These are phyloP conservation scores for Mycosphaerella arachidis DNA, from an alignment of 2,329 filamentous ascomycete genomes.

Conservation along the genomic window DNA sequence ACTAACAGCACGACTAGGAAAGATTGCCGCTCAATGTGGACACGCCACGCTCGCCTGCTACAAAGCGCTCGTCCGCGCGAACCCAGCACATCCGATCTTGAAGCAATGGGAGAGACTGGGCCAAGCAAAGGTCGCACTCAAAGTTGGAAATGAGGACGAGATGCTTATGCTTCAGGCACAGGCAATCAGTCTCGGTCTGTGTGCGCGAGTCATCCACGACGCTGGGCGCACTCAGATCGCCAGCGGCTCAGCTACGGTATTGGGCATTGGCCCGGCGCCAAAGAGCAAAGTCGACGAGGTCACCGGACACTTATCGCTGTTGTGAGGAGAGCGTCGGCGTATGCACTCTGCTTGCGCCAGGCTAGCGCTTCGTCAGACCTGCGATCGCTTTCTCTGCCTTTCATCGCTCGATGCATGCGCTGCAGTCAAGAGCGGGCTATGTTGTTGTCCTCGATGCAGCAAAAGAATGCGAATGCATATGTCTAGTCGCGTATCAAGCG, in stretches of 20 bases:
- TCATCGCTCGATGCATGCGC: neutral
- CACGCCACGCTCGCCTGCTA: constrained; percentile 98
- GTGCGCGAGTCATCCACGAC: constrained; percentile 85
- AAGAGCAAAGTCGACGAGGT: constrained; percentile 83
- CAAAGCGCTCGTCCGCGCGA: constrained; percentile 65
- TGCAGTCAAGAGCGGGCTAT: neutral
- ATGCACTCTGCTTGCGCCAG: neutral
- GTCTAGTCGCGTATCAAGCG: neutral
- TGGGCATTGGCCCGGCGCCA: constrained; percentile 70
- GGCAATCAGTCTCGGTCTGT: constrained; percentile 77
- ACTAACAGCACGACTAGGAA: constrained; percentile 55
- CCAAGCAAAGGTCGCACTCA: constrained; percentile 63
- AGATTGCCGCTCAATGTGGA: constrained; percentile 92
- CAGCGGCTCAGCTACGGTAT: constrained; percentile 82
- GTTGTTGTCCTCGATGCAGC: neutral
- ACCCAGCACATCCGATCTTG: constrained; percentile 59
- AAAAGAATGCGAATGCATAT: neutral
- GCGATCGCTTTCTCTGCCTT: neutral
- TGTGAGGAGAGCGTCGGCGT: constrained; percentile 49
- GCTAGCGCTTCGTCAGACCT: neutral
- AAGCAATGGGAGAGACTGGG: constrained; percentile 79
- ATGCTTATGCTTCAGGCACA: constrained; percentile 70
- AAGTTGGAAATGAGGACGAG: constrained; percentile 79
- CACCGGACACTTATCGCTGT: constrained; percentile 76
- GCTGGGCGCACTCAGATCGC: constrained; percentile 98